A percentile compares a stretch with the other conserved stretches of the same genome.
These are phyloP conservation scores for Madurella mycetomatis DNA, from an alignment of 2,329 filamentous ascomycete genomes.

Conservation along the genomic window DNA sequence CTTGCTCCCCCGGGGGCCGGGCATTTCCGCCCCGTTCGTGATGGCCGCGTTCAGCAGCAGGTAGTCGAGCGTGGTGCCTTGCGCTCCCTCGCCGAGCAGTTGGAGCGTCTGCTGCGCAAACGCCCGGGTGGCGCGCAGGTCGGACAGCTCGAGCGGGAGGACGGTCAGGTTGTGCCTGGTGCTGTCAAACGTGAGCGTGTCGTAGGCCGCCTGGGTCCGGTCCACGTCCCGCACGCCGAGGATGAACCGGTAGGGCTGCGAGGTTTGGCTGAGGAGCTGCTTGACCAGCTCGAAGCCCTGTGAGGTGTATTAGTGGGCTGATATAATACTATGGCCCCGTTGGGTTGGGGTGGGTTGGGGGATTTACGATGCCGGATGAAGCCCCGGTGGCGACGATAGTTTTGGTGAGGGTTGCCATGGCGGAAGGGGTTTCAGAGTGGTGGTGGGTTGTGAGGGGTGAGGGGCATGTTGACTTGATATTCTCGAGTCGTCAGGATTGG, in stretches of 20 bases:
- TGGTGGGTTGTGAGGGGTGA: not conserved
- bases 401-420: constrained; percentile 32
- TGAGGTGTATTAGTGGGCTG: not conserved
- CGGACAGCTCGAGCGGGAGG: constrained; percentile 45
- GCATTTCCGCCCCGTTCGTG: constrained; percentile 32
- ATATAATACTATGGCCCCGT: not conserved
- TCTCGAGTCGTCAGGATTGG: no score
- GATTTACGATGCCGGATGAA: constrained; percentile 44
- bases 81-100: constrained; percentile 34
- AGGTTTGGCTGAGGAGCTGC: constrained; percentile 41
- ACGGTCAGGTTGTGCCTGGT: constrained; percentile 39
- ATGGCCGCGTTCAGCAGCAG: constrained; percentile 48
- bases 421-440: not conserved
- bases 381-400: constrained; percentile 48
- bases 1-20: constrained; percentile 38
- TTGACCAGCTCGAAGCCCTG: constrained; percentile 52
- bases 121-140: constrained; percentile 40
- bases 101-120: constrained; percentile 44
- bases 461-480: no score
- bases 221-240: constrained; percentile 46
- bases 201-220: constrained; percentile 38
- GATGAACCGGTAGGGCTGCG: constrained; percentile 45
- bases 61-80: constrained; percentile 40
- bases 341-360: not conserved
- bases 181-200: constrained; percentile 39